Evolutionary conservation across 495 filamentous ascomycete species (phyloP), one percentile per base, ranked within the genome.

Genomic region (Jackrogersella multiformis): DNA sequence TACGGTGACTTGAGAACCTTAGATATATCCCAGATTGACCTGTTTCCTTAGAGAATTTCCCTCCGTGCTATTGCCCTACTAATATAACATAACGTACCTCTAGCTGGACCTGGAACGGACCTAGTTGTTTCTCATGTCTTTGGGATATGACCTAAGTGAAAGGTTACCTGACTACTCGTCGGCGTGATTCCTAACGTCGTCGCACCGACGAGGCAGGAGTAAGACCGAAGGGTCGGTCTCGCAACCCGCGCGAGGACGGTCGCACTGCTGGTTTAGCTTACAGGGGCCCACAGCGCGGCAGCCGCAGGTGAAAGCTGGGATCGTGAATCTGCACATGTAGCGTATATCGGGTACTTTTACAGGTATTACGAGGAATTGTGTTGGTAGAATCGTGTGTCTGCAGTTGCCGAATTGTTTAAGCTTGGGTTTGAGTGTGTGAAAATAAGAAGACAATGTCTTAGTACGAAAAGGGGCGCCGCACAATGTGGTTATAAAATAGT

Each of bases 281-380:
- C 30, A n/a, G 28, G 65, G 58, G 2, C 56, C 46, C 20, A 54
- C 46, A 26, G 65, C 61, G 23, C 56, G 65, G 26, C 65, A 72
- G 16, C 65, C 61, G 45, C 69, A 72, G 36, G 34, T 63, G 36
- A 54, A 72, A 6, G 64, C 69, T 5, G 54, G 52, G 15, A 72
- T 60, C 0, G 66, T 69, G 35, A 59, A 72, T 34, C 53, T 56
- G 44, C 61, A 72, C 69, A 69, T 72, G 8, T 54, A 26, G 26
- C 12, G 4, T 36, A 5, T 9, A 5, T 36, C 2, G 34, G 34
- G 12, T 5, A 36, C 8, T 36, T 2, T 36, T 2, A 12, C 10
- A 36, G 10, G 26, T 30, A 30, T 36, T 3, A 2, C 12, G 34
- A n/a, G 10, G 12, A 12, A 36, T 9, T 36, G 34, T 18, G 1